Percentiles rank a stretch among this genome's conserved stretches.
These are phyloP conservation scores for Aspergillus incahuasiensis DNA, from an alignment of 495 filamentous ascomycete genomes.

Conservation along the genomic window DNA sequence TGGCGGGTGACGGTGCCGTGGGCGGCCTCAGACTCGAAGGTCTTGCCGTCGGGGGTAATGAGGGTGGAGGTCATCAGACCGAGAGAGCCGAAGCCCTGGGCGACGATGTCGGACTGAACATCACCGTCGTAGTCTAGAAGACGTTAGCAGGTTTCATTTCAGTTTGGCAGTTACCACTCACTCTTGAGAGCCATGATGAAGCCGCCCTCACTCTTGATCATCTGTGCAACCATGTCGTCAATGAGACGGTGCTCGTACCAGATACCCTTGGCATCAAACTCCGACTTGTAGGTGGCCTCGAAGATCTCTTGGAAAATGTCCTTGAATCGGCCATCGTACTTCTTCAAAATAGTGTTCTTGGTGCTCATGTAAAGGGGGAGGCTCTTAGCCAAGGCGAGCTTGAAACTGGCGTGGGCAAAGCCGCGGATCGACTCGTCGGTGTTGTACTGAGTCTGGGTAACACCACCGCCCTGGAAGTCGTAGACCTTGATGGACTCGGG, in stretches of 20 bases:
- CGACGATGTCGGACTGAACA: constrained; percentile 96
- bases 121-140: constrained; percentile 91
- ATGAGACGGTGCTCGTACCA: constrained; percentile 99
- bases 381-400: constrained; percentile 80
- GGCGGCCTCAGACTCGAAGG: constrained; percentile 95
- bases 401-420: constrained; percentile 94
- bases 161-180: constrained; percentile 34
- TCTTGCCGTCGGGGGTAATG: constrained; percentile 89
- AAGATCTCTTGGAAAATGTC: constrained; percentile 99
- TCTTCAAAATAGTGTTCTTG: constrained; percentile 99
- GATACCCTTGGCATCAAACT: constrained; percentile 85
- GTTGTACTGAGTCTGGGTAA: constrained; percentile 95
- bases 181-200: constrained; percentile 98
- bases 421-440: constrained; percentile 90
- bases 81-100: constrained; percentile 95
- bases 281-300: constrained; percentile 76
- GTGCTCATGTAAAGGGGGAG: constrained; percentile 97
- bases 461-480: constrained; percentile 82
- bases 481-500: constrained; percentile 85
- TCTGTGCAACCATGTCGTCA: constrained; percentile 99
- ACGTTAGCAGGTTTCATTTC: background rate
- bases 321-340: constrained; percentile 97
- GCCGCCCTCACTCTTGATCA: constrained; percentile 96
- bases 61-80: constrained; percentile 98
- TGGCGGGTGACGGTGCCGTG: constrained; percentile 98